These are phyloP conservation scores for Backusella parvicylindrica DNA, from an alignment of 192 early-diverging fungal genomes.

Conservation along the genomic window DNA sequence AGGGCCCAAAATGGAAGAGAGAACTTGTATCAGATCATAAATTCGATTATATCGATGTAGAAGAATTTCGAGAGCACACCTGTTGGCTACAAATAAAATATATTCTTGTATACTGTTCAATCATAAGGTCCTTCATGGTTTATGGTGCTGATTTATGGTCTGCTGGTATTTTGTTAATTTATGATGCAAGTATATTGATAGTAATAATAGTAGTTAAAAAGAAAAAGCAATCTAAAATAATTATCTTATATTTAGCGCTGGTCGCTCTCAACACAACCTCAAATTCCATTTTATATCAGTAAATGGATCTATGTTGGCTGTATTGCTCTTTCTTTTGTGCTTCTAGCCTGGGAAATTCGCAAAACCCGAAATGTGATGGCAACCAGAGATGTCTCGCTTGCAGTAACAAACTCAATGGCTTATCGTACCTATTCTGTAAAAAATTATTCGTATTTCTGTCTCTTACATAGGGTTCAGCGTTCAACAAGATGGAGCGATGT, in stretches of 20 bases:
- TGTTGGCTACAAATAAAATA: constrained; percentile 48
- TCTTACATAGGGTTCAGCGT: constrained; percentile 71
- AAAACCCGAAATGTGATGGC: constrained; percentile 63
- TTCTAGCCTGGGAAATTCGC: constrained; percentile 64
- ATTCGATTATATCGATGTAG: constrained; percentile 83
- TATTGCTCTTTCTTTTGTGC: constrained; percentile 62
- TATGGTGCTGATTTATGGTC: constrained; percentile 82
- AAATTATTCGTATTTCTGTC: constrained; percentile 78
- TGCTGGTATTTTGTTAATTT: constrained; percentile 59
- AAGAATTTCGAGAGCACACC: constrained; percentile 59
- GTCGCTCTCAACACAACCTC: constrained; percentile 32
- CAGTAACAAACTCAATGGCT: constrained; percentile 71
- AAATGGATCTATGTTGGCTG: constrained; percentile 60
- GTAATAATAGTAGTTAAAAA: not conserved
- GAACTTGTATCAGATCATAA: constrained; percentile 80
- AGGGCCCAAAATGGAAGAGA: constrained; percentile 72
- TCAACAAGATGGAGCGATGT: constrained; percentile 61
- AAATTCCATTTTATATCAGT: constrained; percentile 40
- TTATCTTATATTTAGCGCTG: constrained; percentile 20
- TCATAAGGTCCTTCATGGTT: constrained; percentile 69
- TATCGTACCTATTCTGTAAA: constrained; percentile 72
- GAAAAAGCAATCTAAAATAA: constrained; percentile 1
- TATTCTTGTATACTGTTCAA: constrained; percentile 54
- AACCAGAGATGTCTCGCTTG: constrained; percentile 73
- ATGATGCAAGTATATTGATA: constrained; percentile 14